Percentiles rank a stretch among this genome's conserved stretches.
Conservation (phyloP, 805 yeast species). For the Nematodospora valgi region DNA sequence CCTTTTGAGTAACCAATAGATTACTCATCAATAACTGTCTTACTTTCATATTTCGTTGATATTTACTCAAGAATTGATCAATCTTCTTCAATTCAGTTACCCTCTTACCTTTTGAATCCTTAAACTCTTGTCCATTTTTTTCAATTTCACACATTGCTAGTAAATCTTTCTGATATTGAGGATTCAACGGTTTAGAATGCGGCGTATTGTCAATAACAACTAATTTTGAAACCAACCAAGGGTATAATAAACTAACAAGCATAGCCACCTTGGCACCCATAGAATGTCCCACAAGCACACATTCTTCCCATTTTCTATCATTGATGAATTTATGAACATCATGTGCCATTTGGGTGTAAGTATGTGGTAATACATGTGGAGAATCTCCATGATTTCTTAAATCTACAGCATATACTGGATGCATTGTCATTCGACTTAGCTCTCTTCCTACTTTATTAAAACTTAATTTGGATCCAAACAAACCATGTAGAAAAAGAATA, state of each 20-base stretch:
- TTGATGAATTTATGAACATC: conserved; percentile 40
- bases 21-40: conserved; percentile 40
- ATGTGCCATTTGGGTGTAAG: conserved; percentile 40
- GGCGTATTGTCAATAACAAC: conserved; percentile 53
- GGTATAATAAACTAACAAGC: conserved; percentile 39
- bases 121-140: conserved; percentile 16
- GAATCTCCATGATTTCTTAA: conserved; percentile 56
- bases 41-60: conserved; percentile 22
- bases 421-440: conserved; percentile 25
- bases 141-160: conserved; percentile 39
- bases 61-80: conserved; percentile 19
- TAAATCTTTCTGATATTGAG: conserved; percentile 32
- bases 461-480: conserved; percentile 47
- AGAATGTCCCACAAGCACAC: conserved; percentile 47
- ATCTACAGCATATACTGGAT: conserved; percentile 44
- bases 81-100: conserved; percentile 10
- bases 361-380: conserved; percentile 40
- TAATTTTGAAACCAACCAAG: conserved; percentile 36
- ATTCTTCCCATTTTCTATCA: conserved; percentile 13
- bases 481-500: conserved; percentile 50
- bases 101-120: neutral
- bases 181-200: conserved; percentile 29
- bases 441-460: conserved; percentile 38
- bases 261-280: conserved; percentile 62
- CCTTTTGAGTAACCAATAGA: conserved; percentile 6